A percentile compares a stretch with the other conserved stretches of the same genome.
These are phyloP conservation scores for Fraxinus velutina DNA, from an alignment of 305 asterid species.

Conservation along the genomic window DNA sequence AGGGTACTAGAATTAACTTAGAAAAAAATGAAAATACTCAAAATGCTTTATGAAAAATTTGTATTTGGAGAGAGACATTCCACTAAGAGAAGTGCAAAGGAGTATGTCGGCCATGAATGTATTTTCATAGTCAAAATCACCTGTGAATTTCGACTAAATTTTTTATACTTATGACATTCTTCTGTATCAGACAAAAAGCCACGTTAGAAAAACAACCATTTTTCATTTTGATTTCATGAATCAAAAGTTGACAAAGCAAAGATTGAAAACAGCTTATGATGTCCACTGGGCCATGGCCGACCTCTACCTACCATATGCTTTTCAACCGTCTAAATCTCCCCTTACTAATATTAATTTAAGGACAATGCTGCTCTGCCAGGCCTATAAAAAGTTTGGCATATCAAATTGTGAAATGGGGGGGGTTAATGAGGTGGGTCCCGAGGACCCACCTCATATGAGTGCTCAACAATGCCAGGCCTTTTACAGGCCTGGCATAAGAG, in stretches of 20 bases:
- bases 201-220: conserved; percentile 20
- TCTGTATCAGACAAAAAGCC: conserved; percentile 22
- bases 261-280: neutral
- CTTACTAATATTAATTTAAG: too few relatives aligned
- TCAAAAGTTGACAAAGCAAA: neutral
- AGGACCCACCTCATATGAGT: too few relatives aligned
- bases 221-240: neutral
- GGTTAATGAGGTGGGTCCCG: too few relatives aligned
- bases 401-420: too few relatives aligned
- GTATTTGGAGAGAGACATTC: conserved; percentile 16
- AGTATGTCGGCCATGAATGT: conserved; percentile 33
- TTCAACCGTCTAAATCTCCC: neutral
- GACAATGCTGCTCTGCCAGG: too few relatives aligned
- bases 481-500: too few relatives aligned
- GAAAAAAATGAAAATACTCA: neutral
- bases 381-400: too few relatives aligned
- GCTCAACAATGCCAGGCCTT: too few relatives aligned
- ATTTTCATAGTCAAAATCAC: conserved; percentile 30
- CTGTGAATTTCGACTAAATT: conserved; percentile 21
- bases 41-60: neutral
- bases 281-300: neutral
- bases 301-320: neutral
- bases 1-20: neutral
- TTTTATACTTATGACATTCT: conserved; percentile 14
- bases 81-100: conserved; percentile 18